These are phyloP conservation scores for Erucastrum elatum DNA, from an alignment of 345 rosid species.

Conservation along the genomic window DNA sequence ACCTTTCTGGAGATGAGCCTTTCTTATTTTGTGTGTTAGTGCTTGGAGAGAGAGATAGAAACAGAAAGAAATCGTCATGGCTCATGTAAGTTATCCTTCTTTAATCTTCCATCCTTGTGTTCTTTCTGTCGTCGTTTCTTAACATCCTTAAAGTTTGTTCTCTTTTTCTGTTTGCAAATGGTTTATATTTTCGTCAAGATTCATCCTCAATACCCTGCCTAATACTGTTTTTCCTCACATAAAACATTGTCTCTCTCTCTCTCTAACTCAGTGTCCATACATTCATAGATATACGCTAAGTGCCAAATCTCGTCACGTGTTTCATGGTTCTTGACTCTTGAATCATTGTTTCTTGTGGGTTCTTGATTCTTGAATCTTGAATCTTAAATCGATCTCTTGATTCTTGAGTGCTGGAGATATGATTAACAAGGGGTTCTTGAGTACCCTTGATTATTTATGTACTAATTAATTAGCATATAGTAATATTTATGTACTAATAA, in stretches of 20 bases:
- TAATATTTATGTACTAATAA: background rate
- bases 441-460: background rate
- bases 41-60: constrained; percentile 13
- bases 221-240: constrained; percentile 1
- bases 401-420: background rate
- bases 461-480: background rate
- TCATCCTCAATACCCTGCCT: background rate
- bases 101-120: constrained; percentile 8
- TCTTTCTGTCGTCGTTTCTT: constrained; percentile 22
- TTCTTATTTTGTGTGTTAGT: constrained; percentile 38
- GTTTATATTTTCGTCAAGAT: background rate
- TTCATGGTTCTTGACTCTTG: constrained; percentile 4
- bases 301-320: constrained; percentile 32
- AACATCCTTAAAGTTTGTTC: constrained; percentile 16
- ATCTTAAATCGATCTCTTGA: background rate
- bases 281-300: constrained; percentile 19
- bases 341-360: constrained; percentile 16
- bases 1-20: constrained; percentile 32
- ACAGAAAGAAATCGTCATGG: constrained; percentile 32
- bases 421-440: constrained; percentile 1
- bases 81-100: constrained; percentile 35
- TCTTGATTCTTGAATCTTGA: constrained; percentile 6
- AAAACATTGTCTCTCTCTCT: background rate
- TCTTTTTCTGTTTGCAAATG: background rate
- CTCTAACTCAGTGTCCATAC: background rate